Base-by-base conservation (phyloP, 2,329 filamentous ascomycete genomes). In the Aureobasidium sp. region DNA sequence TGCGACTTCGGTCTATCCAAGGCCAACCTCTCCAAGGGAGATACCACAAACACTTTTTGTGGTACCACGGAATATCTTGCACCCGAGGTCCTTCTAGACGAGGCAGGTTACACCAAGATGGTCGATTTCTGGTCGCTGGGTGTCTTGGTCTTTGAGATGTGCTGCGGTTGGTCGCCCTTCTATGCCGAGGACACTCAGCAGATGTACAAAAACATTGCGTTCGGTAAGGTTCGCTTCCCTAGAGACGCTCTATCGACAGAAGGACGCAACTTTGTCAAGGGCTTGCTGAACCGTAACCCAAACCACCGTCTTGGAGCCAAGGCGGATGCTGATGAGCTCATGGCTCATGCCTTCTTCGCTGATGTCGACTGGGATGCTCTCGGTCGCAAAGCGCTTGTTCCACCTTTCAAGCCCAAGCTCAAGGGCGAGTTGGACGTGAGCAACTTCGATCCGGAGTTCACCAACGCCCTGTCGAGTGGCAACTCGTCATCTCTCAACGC, bases 191-290 rank as follows among this genome's bases (percentile, higher is more conserved):
- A 99, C 72, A 99, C 94, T 0, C 94, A 99, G 76, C 94, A 99
- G 74, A 99, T 99, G 94, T 99, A 99, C 81, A 99, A 99, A 81
- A 99, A 99, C 78, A 99, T 99, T 73, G 94, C 94, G 0, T 99
- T 99, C 71, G 94, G 94, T 72, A 99, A 99, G 74, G 94, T 99
- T 62, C 84, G 94, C 64, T 99, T 99, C 74, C 94, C 94, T 8
- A 85, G 92, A 66, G 94, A 99, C 74, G 96, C 94, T 1, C 79
- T 99, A 36, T 97, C 91, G 64, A 88, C 91, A 44, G 94, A 99
- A 75, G 94, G 94, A 63, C 86, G 94, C 63, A 97, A 96, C 76
- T 99, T 99, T 70, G 94, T 99, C 71, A 99, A 99, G 80, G 94
- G 94, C 25, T 79, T 99, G 65, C 83, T 99, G 61, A 99, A 99